Conservation (phyloP, 257 asterid species). For the Echium plantagineum region DNA sequence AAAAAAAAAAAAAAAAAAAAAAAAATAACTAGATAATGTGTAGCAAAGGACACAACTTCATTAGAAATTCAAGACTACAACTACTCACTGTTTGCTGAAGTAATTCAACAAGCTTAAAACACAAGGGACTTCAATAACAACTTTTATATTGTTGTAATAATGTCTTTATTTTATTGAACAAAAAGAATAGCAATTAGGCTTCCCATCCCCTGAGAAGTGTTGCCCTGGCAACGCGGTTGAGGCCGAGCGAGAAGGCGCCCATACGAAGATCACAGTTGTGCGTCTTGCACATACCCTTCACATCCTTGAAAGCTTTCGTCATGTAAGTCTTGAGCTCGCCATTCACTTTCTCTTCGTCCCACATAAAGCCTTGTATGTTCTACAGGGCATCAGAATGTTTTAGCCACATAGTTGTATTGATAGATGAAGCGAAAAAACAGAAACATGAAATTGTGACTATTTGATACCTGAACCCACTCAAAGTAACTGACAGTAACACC, state of each 20-base stretch:
- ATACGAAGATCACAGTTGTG: constrained; percentile 68
- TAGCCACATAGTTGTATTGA: background rate
- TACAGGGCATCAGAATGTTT: constrained; percentile 9
- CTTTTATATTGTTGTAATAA: too few species aligned
- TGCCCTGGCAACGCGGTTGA: constrained; percentile 85
- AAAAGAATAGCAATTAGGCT: constrained; percentile 28
- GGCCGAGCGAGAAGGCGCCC: constrained; percentile 90
- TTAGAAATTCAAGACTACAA: background rate
- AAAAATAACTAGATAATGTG: background rate
- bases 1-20: too few species aligned
- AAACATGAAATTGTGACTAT: background rate
- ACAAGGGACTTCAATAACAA: too few species aligned
- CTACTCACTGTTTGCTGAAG: background rate
- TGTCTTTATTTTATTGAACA: constrained; percentile 2
- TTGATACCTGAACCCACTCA: constrained; percentile 83
- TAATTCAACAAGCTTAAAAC: background rate
- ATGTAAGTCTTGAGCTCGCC: constrained; percentile 68
- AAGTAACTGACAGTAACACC: constrained; percentile 82
- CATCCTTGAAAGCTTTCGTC: constrained; percentile 59
- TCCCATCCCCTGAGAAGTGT: constrained; percentile 92
- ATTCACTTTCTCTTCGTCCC: constrained; percentile 91
- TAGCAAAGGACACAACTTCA: background rate
- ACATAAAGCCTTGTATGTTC: constrained; percentile 97
- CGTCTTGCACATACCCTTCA: constrained; percentile 70
- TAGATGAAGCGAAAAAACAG: background rate